A percentile compares a stretch with the other conserved stretches of the same genome.
Conservation (phyloP, 305 asterid genomes). For the Plantago coronopus region DNA sequence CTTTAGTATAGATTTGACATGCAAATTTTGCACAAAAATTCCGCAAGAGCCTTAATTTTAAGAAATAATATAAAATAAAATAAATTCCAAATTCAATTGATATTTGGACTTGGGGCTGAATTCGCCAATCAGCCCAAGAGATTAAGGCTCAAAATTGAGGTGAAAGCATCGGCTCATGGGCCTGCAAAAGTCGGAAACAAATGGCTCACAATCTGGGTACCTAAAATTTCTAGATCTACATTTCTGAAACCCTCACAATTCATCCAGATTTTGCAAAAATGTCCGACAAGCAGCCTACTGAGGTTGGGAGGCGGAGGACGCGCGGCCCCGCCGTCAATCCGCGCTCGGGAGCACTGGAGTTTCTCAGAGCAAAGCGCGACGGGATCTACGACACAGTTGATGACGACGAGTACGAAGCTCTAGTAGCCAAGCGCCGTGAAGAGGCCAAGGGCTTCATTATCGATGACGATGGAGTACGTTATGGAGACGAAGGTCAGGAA, state of each 20-base stretch:
- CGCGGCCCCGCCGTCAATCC: conserved; percentile 48
- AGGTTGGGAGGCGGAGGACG: conserved; percentile 53
- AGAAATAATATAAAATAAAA: no score
- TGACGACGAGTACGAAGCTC: conserved; percentile 70
- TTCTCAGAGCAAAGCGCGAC: conserved; percentile 65
- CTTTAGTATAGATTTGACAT: no score
- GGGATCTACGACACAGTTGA: conserved; percentile 81
- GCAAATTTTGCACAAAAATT: no score
- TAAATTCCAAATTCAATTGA: no score
- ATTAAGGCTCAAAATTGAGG: no score
- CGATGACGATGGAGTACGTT: conserved; percentile 86
- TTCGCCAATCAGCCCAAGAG: no score
- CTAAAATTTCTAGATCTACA: conserved; percentile 30
- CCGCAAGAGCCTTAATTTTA: no score
- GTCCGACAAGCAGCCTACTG: conserved; percentile 64
- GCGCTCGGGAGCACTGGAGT: conserved; percentile 68
- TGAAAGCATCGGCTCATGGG: no score
- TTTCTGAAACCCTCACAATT: conserved; percentile 1
- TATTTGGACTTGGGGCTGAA: no score
- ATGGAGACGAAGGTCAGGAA: conserved; percentile 94
- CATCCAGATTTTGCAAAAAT: conserved; percentile 23
- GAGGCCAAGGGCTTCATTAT: conserved; percentile 68
- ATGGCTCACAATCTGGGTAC: no score
- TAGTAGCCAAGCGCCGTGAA: conserved; percentile 85
- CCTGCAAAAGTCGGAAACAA: no score